Evolutionary conservation across 495 filamentous ascomycete species (phyloP), one percentile per base, ranked within the genome.

Genomic region (Echria macrotheca): DNA sequence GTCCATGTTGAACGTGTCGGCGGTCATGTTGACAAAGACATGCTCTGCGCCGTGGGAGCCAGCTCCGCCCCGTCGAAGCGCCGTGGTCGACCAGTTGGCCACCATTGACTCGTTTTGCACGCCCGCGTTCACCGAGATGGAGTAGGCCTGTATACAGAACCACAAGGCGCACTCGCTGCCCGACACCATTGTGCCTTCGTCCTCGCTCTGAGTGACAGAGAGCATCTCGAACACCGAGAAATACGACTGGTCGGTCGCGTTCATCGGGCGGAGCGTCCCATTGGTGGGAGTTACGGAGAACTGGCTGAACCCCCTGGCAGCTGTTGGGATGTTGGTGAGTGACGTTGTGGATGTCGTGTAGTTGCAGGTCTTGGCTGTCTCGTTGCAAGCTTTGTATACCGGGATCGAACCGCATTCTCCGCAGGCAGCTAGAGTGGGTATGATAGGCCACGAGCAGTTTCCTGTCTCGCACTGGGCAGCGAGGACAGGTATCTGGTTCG

Each of bases 161-260:
- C 66, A 70, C 12, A 70, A 32, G 0, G 56, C 62, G 28, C 67
- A 70, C 38, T 65, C 55, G 17, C 36, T 25, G 37, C 35, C 57
- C 2, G 23, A 21, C 7, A 52, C 23, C 0, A 18, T 22, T 6
- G 33, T 14, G 10, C 55, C 40, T 3, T 56, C 55, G 14, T 53
- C 55, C 15, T 45, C 22, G 2, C 46, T 42, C 4, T 54, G 55
- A 8, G 38, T 57, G 24, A 56, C 26, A 4, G 61, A 60, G 17
- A 70, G 50, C 19, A 67, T 53, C 36, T 70, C 67, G 32, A 69
- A 70, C 7, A 61, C 51, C 18, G 67, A 67, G 18, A 69, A 57
- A 14, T 60, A 58, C 0, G 67, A 58, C 23, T 54, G 53, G 10
- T 46, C 45, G 14, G 49, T 56, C 6, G 43, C 40, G 31, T 45